These are phyloP conservation scores for Penicillium herquei DNA, from an alignment of 495 filamentous ascomycete genomes.

Conservation along the genomic window DNA sequence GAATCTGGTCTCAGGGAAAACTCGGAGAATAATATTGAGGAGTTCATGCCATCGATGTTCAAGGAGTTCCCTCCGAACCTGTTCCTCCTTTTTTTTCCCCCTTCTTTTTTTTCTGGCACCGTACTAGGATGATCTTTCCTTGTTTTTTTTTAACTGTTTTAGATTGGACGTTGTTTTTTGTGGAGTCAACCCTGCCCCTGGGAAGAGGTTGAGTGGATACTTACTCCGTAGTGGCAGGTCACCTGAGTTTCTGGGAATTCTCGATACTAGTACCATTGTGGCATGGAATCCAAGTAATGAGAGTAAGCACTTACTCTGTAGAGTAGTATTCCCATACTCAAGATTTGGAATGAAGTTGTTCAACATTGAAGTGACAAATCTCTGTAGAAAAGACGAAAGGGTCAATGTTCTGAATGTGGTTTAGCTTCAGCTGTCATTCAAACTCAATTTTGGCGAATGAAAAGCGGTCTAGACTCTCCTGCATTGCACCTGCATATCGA, in stretches of 20 bases:
- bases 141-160: neutral
- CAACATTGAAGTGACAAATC: neutral
- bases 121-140: neutral
- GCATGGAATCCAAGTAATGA: too few relatives aligned
- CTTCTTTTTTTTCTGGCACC: neutral
- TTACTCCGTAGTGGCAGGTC: too few relatives aligned
- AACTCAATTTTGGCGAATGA: slow-evolving; percentile 11
- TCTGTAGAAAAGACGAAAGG: too few relatives aligned
- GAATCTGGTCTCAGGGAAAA: neutral
- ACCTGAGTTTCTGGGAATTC: too few relatives aligned
- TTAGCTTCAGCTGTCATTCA: slow-evolving; percentile 12
- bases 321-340: too few relatives aligned
- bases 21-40: neutral
- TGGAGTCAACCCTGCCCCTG: neutral
- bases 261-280: too few relatives aligned
- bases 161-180: neutral
- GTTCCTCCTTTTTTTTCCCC: slow-evolving; percentile 4
- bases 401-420: slow-evolving; percentile 7
- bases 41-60: neutral
- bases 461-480: slow-evolving; percentile 12
- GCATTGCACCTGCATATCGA: slow-evolving; percentile 12
- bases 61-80: neutral
- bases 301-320: too few relatives aligned
- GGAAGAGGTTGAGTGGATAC: neutral
- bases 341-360: too few relatives aligned